Conservation (phyloP, 257 asterid genomes). For the Eustoma russellianum region DNA sequence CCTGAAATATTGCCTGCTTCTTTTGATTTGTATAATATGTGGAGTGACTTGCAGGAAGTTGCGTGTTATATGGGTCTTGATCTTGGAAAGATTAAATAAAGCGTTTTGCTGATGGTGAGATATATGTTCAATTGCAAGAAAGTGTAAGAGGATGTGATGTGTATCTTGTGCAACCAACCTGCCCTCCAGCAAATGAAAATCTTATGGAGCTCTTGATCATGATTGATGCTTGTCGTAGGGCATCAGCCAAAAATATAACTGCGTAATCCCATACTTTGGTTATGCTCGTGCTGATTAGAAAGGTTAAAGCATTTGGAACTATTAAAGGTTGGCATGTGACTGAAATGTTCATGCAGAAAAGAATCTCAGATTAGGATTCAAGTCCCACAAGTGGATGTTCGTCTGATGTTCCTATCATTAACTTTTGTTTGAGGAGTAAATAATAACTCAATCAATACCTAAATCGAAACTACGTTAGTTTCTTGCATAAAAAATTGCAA, state of each 20-base stretch:
- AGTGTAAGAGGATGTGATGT: slow-evolving; percentile 86
- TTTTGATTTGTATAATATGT: background rate
- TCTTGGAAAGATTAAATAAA: slow-evolving; percentile 63
- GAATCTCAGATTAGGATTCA: too few species aligned
- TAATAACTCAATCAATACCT: too few species aligned
- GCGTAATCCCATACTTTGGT: slow-evolving; percentile 83
- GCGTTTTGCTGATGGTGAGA: slow-evolving; percentile 79
- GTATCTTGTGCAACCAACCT: slow-evolving; percentile 70
- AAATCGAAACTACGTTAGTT: too few species aligned
- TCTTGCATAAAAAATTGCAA: too few species aligned
- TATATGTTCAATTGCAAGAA: slow-evolving; percentile 69
- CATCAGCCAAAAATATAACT: slow-evolving; percentile 69
- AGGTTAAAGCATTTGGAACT: slow-evolving; percentile 27
- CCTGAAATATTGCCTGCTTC: too few species aligned
- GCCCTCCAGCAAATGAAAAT: slow-evolving; percentile 83
- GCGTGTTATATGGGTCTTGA: slow-evolving; percentile 70
- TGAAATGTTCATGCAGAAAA: too few species aligned
- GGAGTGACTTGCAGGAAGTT: slow-evolving; percentile 40
- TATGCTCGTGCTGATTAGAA: slow-evolving; percentile 77
- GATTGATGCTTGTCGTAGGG: slow-evolving; percentile 89
- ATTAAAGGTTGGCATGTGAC: too few species aligned
- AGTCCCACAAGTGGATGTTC: too few species aligned
- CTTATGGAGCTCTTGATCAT: slow-evolving; percentile 73
- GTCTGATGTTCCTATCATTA: too few species aligned
- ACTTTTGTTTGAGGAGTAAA: too few species aligned